Evolutionary conservation across 2,329 filamentous ascomycete species (phyloP), one percentile per base, ranked within the genome.

Genomic region (Claviceps pusilla): DNA sequence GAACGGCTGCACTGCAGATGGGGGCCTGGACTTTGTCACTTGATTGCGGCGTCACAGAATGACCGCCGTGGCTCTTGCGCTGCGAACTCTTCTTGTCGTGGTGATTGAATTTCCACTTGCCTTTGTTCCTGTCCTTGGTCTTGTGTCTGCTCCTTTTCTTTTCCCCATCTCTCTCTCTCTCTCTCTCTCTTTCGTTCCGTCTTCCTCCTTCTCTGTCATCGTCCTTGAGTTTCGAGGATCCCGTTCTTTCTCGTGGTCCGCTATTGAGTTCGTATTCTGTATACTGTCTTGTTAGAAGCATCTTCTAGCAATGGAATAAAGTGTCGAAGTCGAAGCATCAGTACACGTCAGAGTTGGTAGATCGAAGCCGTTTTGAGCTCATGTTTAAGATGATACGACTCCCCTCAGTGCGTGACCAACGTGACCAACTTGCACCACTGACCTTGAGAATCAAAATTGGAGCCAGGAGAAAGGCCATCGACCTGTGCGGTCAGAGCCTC

Each of bases 251-350:
- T 45, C 50, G 46, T 19, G 45, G 39, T n/a, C 47, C 39, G 16
- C 47, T 54, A 28, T 45, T 12, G 11, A 54, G 47, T 43, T 42
- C 52, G 52, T 54, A 54, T 41, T 49, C 52, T 54, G n/a, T 14
- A 31, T 12, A 14, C 9, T 29, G 29, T 2, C 10, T 10, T n/a
- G 51, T 48, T 14, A 48, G 24, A 33, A 48, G 14, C 14, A 29
- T 7, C 35, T 4, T 10, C 9, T 14, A 12, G 12, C 10, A 19
- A 3, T 11, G 16, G 7, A 3, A 33, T 31, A 7, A 11, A 9
- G n/a, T n/a, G 16, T 35, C 19, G 39, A 33, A n/a, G 16, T 9
- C 12, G 43, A 47, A 7, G 19, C 31, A 28, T 29, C 31, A 48
- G 9, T 31, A 42, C 4, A 19, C 19, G 35, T 24, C 51, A 24